Base-by-base conservation (phyloP, 2,329 filamentous ascomycete species). In the Fusarium dlaminii region DNA sequence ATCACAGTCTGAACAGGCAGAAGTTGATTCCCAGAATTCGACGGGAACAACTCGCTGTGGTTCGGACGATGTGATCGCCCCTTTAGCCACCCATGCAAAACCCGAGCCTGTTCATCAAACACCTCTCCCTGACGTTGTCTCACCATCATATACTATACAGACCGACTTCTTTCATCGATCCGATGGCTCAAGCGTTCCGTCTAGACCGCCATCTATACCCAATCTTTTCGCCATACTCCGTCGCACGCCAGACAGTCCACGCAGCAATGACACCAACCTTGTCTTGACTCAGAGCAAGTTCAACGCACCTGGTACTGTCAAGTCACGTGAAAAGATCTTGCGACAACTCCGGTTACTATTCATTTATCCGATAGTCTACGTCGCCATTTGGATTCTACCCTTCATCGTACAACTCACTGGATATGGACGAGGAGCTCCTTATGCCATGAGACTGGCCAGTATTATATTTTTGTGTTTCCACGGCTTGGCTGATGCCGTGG, bases 311-410 rank as follows among this genome's bases (percentile, higher is more conserved):
- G 79, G 78, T 8, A 80, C 84, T 49, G 69, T 79, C 27, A 78
- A 80, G 51, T 80, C 87, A 14, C 87, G 90, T 18, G 83, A 87
- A 22, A 88, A 87, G 66, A 91, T 93, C 66, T 87, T 89, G 49
- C 88, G 91, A 15, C 92, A 95, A 77, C 86, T 95, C 5, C 89
- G 91, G 37, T 87, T 92, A 36, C 86, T 95, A 24, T 94, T 95
- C 81, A 90, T 94, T 54, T 96, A 96, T 79, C 93, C 93, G 0
- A 79, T 92, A 24, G 87, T 93, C 8, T 95, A 96, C 81, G 86
- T 93, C 27, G 81, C 89, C 9, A 89, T 94, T 73, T 96, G 93
- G 93, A 82, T 92, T 8, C 82, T 93, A 13, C 93, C 93, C 0
- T 93, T 95, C 75, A 83, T 91, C 5, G 86, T 86, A 5, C 91